A percentile compares a stretch with the other conserved stretches of the same genome.
phyloP scores from a whole-genome alignment of 495 filamentous ascomycete genomes.

The Podospora pseudocomata region DNA sequence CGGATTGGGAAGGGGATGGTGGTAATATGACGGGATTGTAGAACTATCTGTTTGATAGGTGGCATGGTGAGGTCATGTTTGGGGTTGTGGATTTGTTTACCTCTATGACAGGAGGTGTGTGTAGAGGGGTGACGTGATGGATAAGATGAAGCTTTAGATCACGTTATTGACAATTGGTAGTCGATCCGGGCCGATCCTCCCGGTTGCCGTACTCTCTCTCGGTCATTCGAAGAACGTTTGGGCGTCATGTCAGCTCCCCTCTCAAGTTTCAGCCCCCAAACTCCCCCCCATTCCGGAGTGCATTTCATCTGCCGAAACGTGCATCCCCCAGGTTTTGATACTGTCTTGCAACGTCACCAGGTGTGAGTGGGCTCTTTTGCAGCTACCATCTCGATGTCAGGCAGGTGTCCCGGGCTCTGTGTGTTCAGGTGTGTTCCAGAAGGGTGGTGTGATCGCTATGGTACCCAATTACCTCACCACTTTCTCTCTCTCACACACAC shows the following conservation, averaged over 20 bases:
- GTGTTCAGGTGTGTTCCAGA: neutral
- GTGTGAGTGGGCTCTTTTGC: neutral
- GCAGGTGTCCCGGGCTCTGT: too few species aligned
- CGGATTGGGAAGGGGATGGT: neutral
- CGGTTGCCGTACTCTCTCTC: neutral
- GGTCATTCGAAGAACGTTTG: neutral
- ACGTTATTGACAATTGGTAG: neutral
- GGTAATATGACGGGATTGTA: neutral
- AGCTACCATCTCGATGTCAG: too few species aligned
- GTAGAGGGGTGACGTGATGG: too few species aligned
- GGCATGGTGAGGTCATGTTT: too few species aligned
- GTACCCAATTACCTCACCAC: neutral
- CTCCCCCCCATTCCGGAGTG: neutral
- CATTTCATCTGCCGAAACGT: neutral
- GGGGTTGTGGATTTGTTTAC: too few species aligned
- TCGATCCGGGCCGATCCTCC: neutral
- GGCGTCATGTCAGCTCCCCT: neutral
- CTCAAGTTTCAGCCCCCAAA: neutral
- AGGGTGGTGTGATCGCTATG: neutral
- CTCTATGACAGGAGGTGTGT: too few species aligned
- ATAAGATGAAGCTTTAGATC: too few species aligned
- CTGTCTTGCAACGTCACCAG: neutral
- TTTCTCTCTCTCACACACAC: neutral
- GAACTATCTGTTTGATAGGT: too few species aligned
- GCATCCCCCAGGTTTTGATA: neutral